Evolutionary conservation across 202 grass and related monocot species (phyloP).

Genomic region (Panicum hallii): DNA sequence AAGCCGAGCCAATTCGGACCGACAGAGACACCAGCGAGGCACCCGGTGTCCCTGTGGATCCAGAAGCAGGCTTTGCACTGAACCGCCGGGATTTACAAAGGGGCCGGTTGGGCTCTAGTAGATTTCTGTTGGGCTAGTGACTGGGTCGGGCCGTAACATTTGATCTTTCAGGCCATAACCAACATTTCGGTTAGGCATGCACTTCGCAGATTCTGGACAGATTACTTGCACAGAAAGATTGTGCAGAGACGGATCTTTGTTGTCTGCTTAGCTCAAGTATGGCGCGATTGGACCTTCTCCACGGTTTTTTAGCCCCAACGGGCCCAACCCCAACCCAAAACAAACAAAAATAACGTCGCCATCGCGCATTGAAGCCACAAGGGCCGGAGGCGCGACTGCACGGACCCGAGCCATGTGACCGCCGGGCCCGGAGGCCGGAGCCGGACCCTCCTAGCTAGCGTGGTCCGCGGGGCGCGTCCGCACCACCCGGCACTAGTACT

Average conservation of each 20-base stretch:
- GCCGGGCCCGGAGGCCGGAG: neutral
- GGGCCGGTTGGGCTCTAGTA: too few relatives aligned
- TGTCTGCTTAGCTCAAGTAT: neutral
- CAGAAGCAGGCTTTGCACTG: too few relatives aligned
- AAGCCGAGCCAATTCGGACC: too few relatives aligned
- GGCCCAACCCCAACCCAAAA: neutral
- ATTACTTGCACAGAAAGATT: neutral
- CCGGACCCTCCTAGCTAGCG: neutral
- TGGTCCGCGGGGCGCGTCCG: conserved; percentile 28
- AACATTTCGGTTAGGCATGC: neutral
- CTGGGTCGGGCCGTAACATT: neutral
- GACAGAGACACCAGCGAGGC: too few relatives aligned
- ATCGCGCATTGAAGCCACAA: conserved; percentile 29
- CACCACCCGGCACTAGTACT: conserved; percentile 42
- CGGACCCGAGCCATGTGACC: conserved; percentile 23
- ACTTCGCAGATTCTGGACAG: neutral
- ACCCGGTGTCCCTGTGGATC: too few relatives aligned
- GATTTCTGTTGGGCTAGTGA: neutral
- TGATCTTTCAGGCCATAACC: neutral
- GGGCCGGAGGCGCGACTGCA: conserved; percentile 28
- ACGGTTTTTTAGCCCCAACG: neutral
- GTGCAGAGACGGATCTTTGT: neutral
- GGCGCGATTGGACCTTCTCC: neutral
- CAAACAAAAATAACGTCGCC: conserved; percentile 33
- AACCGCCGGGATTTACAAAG: neutral